Conservation (phyloP, 345 rosid genomes). For the Citrus unshiu region DNA sequence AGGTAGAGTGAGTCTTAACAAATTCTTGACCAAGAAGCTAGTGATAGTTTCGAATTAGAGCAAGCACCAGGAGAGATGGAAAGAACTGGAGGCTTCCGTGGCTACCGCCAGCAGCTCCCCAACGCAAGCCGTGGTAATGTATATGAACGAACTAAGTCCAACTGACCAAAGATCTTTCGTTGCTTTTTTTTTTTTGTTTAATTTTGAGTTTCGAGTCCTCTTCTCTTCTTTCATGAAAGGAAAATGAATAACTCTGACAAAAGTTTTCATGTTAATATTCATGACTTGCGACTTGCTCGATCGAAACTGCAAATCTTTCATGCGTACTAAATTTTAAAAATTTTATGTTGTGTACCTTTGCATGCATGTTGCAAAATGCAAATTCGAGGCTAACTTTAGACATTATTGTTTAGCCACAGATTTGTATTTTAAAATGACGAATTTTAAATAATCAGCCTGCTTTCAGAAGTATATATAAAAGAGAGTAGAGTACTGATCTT, state of each 20-base stretch:
- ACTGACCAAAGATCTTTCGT: background rate
- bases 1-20: no score
- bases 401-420: no score
- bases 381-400: no score
- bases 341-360: background rate
- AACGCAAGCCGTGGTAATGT: constrained; percentile 38
- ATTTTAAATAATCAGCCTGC: no score
- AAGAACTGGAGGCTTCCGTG: constrained; percentile 53
- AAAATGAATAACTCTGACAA: background rate
- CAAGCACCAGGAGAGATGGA: constrained; percentile 32
- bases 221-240: constrained; percentile 1
- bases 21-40: background rate
- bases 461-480: no score
- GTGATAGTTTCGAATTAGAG: background rate
- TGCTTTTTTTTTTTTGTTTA: background rate
- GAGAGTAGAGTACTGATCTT: no score
- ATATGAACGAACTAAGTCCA: background rate
- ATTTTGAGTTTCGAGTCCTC: background rate
- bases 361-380: background rate
- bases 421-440: no score
- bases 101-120: constrained; percentile 51
- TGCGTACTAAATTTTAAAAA: no score
- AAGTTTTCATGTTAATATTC: background rate
- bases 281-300: background rate
- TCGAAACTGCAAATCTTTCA: background rate